phyloP scores from a whole-genome alignment of 2,329 filamentous ascomycete genomes.

The Penicillium sp. region DNA sequence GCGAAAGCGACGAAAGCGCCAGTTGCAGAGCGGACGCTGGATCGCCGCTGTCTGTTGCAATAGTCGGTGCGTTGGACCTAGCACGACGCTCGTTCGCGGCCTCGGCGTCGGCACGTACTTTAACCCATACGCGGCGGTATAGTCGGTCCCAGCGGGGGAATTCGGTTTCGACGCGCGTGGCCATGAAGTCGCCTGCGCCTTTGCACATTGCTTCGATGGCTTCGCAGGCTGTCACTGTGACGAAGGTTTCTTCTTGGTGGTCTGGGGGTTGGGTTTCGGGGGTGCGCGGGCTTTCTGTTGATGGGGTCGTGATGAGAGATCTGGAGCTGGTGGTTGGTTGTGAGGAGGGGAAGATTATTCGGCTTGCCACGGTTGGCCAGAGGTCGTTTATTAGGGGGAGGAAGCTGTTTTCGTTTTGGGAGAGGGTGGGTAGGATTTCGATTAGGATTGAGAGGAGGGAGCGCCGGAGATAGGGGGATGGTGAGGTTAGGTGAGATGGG shows the following conservation, averaged over 20 bases:
- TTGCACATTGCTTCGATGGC: constrained; percentile 66
- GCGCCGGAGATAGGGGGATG: constrained; percentile 71
- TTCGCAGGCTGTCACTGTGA: constrained; percentile 66
- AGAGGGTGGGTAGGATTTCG: constrained; percentile 68
- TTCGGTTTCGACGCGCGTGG: constrained; percentile 67
- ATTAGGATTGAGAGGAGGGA: constrained; percentile 73
- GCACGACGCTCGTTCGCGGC: constrained; percentile 34
- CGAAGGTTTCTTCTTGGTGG: constrained; percentile 42
- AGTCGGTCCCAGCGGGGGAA: constrained; percentile 49
- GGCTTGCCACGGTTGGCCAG: constrained; percentile 69
- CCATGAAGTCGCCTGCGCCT: constrained; percentile 75
- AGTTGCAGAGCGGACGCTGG: not conserved
- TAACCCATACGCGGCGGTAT: constrained; percentile 39
- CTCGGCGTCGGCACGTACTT: constrained; percentile 38
- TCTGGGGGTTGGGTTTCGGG: constrained; percentile 20
- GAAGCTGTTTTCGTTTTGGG: constrained; percentile 74
- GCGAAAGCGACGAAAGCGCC: constrained; percentile 18
- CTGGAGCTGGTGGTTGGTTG: constrained; percentile 53
- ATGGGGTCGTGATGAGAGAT: constrained; percentile 20
- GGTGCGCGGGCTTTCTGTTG: constrained; percentile 53
- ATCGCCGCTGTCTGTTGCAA: not conserved
- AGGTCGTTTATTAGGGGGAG: constrained; percentile 84
- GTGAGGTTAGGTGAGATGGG: constrained; percentile 85
- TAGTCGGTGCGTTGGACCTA: constrained; percentile 12
- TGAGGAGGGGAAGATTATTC: constrained; percentile 44